phyloP scores from a whole-genome alignment of 148 eudicot genomes.

The Spergularia marina region DNA sequence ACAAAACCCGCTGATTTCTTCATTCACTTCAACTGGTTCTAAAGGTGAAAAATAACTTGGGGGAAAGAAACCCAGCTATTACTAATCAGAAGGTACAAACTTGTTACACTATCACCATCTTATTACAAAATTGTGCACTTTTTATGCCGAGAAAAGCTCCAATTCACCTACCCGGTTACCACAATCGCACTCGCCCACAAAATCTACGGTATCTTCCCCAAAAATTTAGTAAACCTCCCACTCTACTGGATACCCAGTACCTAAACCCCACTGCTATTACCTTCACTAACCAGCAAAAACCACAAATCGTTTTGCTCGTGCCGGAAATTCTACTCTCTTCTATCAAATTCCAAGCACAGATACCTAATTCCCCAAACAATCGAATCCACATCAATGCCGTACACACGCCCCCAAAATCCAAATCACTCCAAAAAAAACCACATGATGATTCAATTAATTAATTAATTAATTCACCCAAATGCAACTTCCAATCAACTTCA shows the following conservation, averaged over 20 bases:
- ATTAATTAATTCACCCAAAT: not conserved
- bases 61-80: not conserved
- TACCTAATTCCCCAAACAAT: not conserved
- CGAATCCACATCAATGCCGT: not conserved
- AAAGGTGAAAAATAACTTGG: too few relatives aligned
- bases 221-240: not conserved
- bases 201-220: not conserved
- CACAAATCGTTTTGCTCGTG: not conserved
- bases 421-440: not conserved
- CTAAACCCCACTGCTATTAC: not conserved
- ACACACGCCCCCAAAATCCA: not conserved
- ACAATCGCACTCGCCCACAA: not conserved
- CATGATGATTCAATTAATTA: not conserved
- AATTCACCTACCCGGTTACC: not conserved
- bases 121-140: not conserved
- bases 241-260: not conserved
- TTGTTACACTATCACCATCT: not conserved
- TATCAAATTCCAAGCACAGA: not conserved
- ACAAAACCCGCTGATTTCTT: too few relatives aligned
- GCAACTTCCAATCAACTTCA: not conserved
- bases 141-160: not conserved
- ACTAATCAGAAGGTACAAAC: not conserved
- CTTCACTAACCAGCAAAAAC: not conserved
- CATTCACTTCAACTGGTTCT: too few relatives aligned
- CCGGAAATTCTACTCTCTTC: not conserved